A percentile compares a stretch with the other conserved stretches of the same genome.
Conservation (phyloP, 352 stramenopile species). For the Phytophthora pisi region DNA sequence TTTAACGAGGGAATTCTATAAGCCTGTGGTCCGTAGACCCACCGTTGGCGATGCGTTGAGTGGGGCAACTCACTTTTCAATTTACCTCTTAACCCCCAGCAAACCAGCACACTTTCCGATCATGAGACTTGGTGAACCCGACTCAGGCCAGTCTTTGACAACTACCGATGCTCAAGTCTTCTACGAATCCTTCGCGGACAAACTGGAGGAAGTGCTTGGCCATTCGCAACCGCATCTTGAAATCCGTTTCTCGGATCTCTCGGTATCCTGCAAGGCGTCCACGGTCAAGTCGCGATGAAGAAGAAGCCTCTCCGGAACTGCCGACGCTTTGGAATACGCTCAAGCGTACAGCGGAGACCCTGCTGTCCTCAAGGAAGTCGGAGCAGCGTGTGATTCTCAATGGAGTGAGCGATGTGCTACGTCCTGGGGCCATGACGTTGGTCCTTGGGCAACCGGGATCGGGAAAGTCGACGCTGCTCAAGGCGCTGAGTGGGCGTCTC, state of each 20-base stretch:
- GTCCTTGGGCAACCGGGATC: slow-evolving; percentile 15
- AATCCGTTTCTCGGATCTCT: slow-evolving; percentile 31
- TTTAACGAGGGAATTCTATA: too few relatives aligned
- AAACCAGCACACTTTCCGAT: too few relatives aligned
- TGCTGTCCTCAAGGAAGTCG: slow-evolving; percentile 6
- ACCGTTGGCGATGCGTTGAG: too few relatives aligned
- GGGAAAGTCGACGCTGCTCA: neutral
- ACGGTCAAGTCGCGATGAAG: neutral
- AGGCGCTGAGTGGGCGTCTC: too few relatives aligned
- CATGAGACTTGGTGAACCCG: too few relatives aligned
- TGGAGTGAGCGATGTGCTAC: slow-evolving; percentile 18
- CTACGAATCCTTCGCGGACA: too few relatives aligned
- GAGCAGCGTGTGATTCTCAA: slow-evolving; percentile 26
- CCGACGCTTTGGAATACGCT: slow-evolving; percentile 17
- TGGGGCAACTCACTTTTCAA: slow-evolving; percentile 4
- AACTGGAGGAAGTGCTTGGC: slow-evolving; percentile 7
- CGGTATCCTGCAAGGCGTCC: slow-evolving; percentile 12
- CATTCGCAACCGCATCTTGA: slow-evolving; percentile 31
- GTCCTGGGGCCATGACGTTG: slow-evolving; percentile 19
- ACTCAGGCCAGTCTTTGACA: too few relatives aligned
- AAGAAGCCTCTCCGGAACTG: slow-evolving; percentile 1
- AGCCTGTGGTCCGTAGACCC: too few relatives aligned
- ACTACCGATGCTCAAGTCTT: too few relatives aligned
- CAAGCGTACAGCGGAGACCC: neutral
- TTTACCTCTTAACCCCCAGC: neutral